Conservation (phyloP, 257 asterid species). For the Jacaranda copaia region DNA sequence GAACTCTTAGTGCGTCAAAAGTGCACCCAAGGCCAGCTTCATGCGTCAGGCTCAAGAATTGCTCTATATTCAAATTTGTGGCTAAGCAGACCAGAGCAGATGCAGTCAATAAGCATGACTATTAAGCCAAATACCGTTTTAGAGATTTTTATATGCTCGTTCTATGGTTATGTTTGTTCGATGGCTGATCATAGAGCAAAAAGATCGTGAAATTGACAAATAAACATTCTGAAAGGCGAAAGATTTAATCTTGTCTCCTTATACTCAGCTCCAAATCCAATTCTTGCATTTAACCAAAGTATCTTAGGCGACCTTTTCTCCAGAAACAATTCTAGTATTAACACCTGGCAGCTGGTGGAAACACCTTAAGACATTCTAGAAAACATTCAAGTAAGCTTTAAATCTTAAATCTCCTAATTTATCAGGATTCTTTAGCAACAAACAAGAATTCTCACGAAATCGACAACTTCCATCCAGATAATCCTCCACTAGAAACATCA, state of each 20-base stretch:
- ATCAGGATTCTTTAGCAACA: conserved; percentile 20
- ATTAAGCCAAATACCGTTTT: not conserved
- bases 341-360: not conserved
- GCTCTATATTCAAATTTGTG: not conserved
- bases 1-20: not conserved
- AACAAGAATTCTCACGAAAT: conserved; percentile 3
- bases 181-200: not conserved
- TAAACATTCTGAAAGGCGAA: not conserved
- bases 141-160: conserved; percentile 3
- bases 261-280: not conserved
- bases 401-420: not conserved
- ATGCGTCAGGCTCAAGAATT: not conserved
- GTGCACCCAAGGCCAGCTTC: not conserved
- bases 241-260: not conserved
- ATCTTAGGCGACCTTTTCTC: not conserved
- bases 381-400: not conserved
- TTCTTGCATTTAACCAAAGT: not conserved
- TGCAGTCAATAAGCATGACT: not conserved
- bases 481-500: conserved; percentile 1
- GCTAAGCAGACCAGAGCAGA: conserved; percentile 11
- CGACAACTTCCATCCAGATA: not conserved
- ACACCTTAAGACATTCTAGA: too few species aligned
- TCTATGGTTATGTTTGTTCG: not conserved
- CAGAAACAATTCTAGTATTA: not conserved
- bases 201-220: not conserved